Percentiles rank a stretch among this genome's conserved stretches.
phyloP scores from a whole-genome alignment of 495 filamentous ascomycete genomes.

The Opeltia flavorubescens region DNA sequence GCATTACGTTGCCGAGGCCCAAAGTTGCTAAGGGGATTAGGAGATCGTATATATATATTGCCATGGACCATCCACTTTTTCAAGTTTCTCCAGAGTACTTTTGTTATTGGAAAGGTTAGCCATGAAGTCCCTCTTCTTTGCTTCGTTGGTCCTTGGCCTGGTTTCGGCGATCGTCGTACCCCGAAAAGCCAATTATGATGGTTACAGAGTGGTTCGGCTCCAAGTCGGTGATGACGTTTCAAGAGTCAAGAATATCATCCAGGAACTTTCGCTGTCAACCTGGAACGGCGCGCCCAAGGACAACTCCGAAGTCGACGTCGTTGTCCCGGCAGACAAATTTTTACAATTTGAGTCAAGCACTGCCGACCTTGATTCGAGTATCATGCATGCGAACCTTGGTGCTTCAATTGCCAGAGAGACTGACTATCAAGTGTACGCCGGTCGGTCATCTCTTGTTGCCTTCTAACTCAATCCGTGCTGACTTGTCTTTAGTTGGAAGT shows the following conservation, averaged over 20 bases:
- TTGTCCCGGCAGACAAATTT: constrained; percentile 25
- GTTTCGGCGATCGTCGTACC: not conserved
- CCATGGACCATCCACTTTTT: no score
- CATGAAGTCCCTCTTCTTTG: not conserved
- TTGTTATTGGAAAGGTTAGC: no score
- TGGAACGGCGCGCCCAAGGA: constrained; percentile 19
- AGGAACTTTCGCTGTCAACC: constrained; percentile 15
- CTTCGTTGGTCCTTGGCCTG: not conserved
- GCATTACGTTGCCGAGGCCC: no score
- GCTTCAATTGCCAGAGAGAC: constrained; percentile 27
- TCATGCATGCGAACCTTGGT: constrained; percentile 33
- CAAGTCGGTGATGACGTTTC: constrained; percentile 13
- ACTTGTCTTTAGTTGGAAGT: not conserved
- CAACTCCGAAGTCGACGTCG: constrained; percentile 25
- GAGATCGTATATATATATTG: no score
- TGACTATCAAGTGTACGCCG: constrained; percentile 12
- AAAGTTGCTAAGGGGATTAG: no score
- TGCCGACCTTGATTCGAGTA: constrained; percentile 18
- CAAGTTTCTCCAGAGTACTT: no score
- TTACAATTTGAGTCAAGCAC: constrained; percentile 21
- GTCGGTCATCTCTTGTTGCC: constrained; percentile 1
- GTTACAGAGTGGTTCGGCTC: constrained; percentile 31
- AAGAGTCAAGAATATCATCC: constrained; percentile 12
- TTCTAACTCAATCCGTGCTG: no score
- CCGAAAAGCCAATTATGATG: constrained; percentile 27